These are phyloP conservation scores for Cryptococcus neoformans DNA, from an alignment of 1,284 basidiomycete species.

Conservation along the genomic window DNA sequence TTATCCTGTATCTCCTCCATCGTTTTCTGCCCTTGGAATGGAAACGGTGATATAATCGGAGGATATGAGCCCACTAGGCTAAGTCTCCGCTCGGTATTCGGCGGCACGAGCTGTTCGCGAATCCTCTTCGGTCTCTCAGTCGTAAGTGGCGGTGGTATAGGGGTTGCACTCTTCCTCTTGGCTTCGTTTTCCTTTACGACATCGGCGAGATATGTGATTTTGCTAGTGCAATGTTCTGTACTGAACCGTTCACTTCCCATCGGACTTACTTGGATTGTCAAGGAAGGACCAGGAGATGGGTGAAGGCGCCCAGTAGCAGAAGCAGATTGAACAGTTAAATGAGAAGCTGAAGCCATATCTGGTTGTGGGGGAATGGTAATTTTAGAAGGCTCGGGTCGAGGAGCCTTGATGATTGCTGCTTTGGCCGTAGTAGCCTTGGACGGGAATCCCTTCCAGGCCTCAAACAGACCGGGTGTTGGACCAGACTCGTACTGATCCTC, in stretches of 20 bases:
- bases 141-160: background rate
- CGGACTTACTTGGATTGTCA: background rate
- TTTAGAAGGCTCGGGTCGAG: background rate
- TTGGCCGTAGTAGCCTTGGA: background rate
- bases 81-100: background rate
- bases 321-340: background rate
- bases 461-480: background rate
- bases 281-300: background rate
- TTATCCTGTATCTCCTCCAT: background rate
- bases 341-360: background rate
- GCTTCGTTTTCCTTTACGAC: constrained; percentile 13
- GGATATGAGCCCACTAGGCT: background rate
- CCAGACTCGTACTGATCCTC: background rate
- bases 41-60: background rate
- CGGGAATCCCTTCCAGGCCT: constrained; percentile 16
- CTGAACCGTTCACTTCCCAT: background rate
- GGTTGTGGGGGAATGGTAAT: background rate
- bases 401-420: background rate
- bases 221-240: background rate
- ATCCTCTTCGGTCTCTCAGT: background rate
- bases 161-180: background rate
- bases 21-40: background rate
- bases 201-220: constrained; percentile 24
- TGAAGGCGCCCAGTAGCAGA: background rate
- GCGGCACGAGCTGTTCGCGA: background rate